Percentiles rank a stretch among this genome's conserved stretches.
Conservation (phyloP, 2,329 filamentous ascomycete species). For the Aureobasidium sp. region DNA sequence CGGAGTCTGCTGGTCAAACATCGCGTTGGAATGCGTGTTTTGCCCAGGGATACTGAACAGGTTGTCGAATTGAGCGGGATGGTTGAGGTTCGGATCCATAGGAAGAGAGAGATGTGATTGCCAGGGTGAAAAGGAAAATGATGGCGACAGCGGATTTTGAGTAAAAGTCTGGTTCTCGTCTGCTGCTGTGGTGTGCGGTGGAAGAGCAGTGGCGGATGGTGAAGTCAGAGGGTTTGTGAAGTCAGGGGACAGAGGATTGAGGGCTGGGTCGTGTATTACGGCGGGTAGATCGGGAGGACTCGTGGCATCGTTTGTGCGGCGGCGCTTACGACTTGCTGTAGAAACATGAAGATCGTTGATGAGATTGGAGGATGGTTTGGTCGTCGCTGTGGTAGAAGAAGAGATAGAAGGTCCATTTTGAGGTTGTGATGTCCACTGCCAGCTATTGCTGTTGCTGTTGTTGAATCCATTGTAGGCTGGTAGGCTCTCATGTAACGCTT, state of each 20-base stretch:
- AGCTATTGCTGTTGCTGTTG: not conserved
- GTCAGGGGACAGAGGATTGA: slow-evolving; percentile 1
- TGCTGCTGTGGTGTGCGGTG: not conserved
- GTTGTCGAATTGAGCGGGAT: slow-evolving; percentile 16
- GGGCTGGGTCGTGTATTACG: slow-evolving; percentile 7
- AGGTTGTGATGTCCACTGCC: slow-evolving; percentile 1
- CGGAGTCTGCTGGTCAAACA: slow-evolving; percentile 35
- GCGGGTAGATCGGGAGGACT: slow-evolving; percentile 4
- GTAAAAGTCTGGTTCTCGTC: slow-evolving; percentile 17
- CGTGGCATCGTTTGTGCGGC: slow-evolving; percentile 8
- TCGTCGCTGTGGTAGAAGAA: not conserved
- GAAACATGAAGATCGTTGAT: not conserved
- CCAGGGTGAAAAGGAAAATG: slow-evolving; percentile 27
- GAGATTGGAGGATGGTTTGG: not conserved
- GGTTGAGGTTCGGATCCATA: not conserved
- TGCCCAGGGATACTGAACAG: slow-evolving; percentile 16
- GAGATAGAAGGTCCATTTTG: not conserved
- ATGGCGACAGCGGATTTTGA: slow-evolving; percentile 33
- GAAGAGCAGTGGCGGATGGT: not conserved
- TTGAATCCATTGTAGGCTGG: slow-evolving; percentile 13
- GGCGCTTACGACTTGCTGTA: slow-evolving; percentile 3
- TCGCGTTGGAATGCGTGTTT: not conserved
- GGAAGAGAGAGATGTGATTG: slow-evolving; percentile 14
- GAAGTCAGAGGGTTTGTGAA: not conserved
- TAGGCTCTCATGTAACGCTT: slow-evolving; percentile 39